Conservation (phyloP, 1,284 basidiomycete species). For the Trichosporon sp. region DNA sequence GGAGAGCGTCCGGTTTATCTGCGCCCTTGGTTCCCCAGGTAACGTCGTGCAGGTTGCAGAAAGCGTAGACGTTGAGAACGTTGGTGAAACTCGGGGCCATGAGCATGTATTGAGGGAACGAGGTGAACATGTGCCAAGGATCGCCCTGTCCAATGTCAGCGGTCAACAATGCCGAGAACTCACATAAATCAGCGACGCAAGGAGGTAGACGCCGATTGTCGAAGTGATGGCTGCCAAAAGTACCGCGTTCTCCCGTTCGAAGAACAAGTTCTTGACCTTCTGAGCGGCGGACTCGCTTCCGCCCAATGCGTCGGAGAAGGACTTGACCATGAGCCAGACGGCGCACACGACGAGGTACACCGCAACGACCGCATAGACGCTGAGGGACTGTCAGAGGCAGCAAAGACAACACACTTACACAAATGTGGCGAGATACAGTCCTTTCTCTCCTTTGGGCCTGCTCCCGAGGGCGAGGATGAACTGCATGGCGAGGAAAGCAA, state of each 20-base stretch:
- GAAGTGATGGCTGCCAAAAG: constrained; percentile 85
- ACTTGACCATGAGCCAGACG: constrained; percentile 74
- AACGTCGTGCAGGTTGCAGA: constrained; percentile 91
- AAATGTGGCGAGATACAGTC: constrained; percentile 78
- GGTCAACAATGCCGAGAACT: constrained; percentile 48
- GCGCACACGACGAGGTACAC: constrained; percentile 83
- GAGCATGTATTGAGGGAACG: constrained; percentile 88
- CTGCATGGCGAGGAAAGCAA: constrained; percentile 78
- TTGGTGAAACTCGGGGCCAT: constrained; percentile 91
- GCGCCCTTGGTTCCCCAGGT: constrained; percentile 58
- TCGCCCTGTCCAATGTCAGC: constrained; percentile 66
- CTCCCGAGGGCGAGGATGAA: constrained; percentile 96
- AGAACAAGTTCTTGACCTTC: constrained; percentile 66
- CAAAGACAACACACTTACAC: constrained; percentile 26
- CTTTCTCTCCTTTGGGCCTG: constrained; percentile 88
- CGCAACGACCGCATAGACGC: constrained; percentile 77
- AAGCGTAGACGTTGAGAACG: constrained; percentile 92
- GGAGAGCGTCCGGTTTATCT: constrained; percentile 92
- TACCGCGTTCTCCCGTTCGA: constrained; percentile 72
- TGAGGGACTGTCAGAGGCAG: constrained; percentile 40
- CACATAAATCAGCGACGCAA: constrained; percentile 86
- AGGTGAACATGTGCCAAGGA: constrained; percentile 98
- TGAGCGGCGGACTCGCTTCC: constrained; percentile 54
- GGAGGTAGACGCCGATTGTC: constrained; percentile 83
- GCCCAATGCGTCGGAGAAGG: constrained; percentile 69